phyloP scores from a whole-genome alignment of 768 basidiomycete genomes.

The Collybiopsis luxurians region DNA sequence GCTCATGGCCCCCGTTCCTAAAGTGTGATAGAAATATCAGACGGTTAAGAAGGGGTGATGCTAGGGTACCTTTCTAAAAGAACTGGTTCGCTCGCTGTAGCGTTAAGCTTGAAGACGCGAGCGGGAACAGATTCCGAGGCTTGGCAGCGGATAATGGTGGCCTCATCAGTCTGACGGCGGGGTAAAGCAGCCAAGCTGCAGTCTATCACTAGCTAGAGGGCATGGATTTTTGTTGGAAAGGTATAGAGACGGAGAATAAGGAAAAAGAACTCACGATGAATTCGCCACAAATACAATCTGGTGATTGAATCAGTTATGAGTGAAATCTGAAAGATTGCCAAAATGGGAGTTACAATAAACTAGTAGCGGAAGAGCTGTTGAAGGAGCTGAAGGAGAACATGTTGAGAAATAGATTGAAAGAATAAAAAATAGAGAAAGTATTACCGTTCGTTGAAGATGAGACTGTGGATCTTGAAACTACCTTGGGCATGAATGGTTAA shows the following conservation, averaged over 20 bases:
- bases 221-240: too few relatives aligned
- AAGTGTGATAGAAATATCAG: too few relatives aligned
- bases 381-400: slow-evolving; percentile 49
- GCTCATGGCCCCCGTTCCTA: slow-evolving; percentile 69
- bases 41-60: too few relatives aligned
- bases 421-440: slow-evolving; percentile 15
- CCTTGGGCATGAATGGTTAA: slow-evolving; percentile 72
- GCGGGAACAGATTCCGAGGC: slow-evolving; percentile 56
- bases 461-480: slow-evolving; percentile 84
- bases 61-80: slow-evolving; percentile 71
- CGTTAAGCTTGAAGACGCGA: slow-evolving; percentile 86
- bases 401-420: slow-evolving; percentile 3
- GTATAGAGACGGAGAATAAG: too few relatives aligned
- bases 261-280: slow-evolving; percentile 61
- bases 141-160: slow-evolving; percentile 77
- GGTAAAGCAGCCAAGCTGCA: slow-evolving; percentile 68
- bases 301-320: background rate
- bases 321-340: too few relatives aligned
- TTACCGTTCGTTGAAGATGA: slow-evolving; percentile 86
- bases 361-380: slow-evolving; percentile 77
- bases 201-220: slow-evolving; percentile 73
- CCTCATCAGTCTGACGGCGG: slow-evolving; percentile 71
- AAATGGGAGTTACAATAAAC: slow-evolving; percentile 65
- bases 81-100: slow-evolving; percentile 62
- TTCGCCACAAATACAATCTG: slow-evolving; percentile 87